A percentile compares a stretch with the other conserved stretches of the same genome.
phyloP scores from a whole-genome alignment of 352 stramenopile species.

The Pythium rhizo-oryzae region DNA sequence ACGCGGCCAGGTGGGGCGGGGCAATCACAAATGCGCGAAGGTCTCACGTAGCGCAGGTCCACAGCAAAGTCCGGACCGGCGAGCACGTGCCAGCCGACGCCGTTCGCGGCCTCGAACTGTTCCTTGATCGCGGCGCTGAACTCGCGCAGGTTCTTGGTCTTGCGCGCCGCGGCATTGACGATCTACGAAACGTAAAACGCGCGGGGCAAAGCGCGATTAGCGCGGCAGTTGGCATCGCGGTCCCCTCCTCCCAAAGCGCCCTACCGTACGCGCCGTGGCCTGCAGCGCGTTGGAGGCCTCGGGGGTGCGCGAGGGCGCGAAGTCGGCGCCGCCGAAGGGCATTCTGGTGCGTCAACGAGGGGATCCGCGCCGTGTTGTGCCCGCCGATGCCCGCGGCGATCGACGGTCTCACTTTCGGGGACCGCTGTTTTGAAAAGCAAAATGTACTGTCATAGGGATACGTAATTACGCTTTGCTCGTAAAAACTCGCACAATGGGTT shows the following conservation, averaged over 20 bases:
- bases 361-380: too few species aligned
- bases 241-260: not conserved
- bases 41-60: slow-evolving; percentile 68
- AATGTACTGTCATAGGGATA: not conserved
- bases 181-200: slow-evolving; percentile 31
- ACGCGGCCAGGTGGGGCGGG: too few species aligned
- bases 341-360: slow-evolving; percentile 27
- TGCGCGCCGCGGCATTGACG: slow-evolving; percentile 56
- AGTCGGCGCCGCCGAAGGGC: slow-evolving; percentile 57
- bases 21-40: not conserved
- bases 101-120: slow-evolving; percentile 47
- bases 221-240: too few species aligned
- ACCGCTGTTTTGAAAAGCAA: slow-evolving; percentile 7
- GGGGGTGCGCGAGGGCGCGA: slow-evolving; percentile 65
- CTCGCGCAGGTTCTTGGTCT: slow-evolving; percentile 61
- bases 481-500: slow-evolving; percentile 3
- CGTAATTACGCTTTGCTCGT: not conserved
- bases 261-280: slow-evolving; percentile 44
- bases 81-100: slow-evolving; percentile 70
- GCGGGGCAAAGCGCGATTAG: not conserved
- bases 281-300: slow-evolving; percentile 45
- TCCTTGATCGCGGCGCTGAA: slow-evolving; percentile 48
- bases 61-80: slow-evolving; percentile 72
- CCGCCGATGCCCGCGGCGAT: not conserved
- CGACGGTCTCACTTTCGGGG: not conserved